phyloP scores from a whole-genome alignment of 2,329 filamentous ascomycete species.

The Ophiostoma montium region DNA sequence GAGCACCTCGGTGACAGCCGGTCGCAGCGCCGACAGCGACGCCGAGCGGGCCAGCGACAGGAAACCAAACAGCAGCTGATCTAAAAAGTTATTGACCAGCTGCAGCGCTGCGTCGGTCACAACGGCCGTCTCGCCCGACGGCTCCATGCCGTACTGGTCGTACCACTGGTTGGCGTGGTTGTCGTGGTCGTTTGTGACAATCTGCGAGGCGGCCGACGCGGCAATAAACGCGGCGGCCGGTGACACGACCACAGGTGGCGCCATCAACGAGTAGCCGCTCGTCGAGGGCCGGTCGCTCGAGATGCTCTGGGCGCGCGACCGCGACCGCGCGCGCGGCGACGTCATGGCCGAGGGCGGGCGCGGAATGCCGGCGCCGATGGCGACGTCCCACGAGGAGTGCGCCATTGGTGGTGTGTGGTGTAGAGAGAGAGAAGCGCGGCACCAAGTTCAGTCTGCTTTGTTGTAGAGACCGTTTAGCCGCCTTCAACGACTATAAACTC shows the following conservation, averaged over 20 bases:
- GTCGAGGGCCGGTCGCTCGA: conserved; percentile 58
- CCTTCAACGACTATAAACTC: not conserved
- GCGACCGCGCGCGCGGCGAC: conserved; percentile 17
- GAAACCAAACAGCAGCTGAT: conserved; percentile 84
- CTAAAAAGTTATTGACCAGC: conserved; percentile 82
- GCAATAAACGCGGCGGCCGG: conserved; percentile 83
- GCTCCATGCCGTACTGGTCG: conserved; percentile 52
- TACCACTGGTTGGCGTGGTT: conserved; percentile 56
- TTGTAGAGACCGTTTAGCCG: not conserved
- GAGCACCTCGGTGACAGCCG: conserved; percentile 72
- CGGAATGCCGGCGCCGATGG: conserved; percentile 5
- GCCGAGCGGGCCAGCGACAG: conserved; percentile 71
- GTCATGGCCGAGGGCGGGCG: conserved; percentile 14
- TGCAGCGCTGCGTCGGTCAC: conserved; percentile 61
- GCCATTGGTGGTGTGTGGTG: conserved; percentile 9
- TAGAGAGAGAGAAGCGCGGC: not conserved
- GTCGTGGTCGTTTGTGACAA: conserved; percentile 79
- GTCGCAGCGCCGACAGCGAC: conserved; percentile 57
- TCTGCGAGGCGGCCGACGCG: conserved; percentile 73
- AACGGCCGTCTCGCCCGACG: conserved; percentile 51
- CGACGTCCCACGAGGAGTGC: conserved; percentile 7
- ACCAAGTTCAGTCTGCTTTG: not conserved
- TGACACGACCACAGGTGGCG: conserved; percentile 53
- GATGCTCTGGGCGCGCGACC: conserved; percentile 46
- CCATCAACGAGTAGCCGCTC: conserved; percentile 43